A percentile compares a stretch with the other conserved stretches of the same genome.
phyloP scores from a whole-genome alignment of 2,329 filamentous ascomycete species.

The Colletotrichum musae region DNA sequence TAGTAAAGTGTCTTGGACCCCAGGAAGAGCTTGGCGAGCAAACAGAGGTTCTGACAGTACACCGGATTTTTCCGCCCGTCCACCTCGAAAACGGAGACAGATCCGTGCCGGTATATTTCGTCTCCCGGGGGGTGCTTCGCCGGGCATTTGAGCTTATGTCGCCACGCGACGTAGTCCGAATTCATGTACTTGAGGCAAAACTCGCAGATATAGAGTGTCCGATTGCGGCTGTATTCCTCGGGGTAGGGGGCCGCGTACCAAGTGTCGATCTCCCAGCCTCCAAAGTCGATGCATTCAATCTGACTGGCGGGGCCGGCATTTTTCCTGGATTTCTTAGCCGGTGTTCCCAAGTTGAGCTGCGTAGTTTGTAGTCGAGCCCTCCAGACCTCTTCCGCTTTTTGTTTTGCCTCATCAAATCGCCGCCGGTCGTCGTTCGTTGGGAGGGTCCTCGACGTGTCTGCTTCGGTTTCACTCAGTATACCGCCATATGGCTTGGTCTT shows the following conservation, averaged over 20 bases:
- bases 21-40: slow-evolving; percentile 96
- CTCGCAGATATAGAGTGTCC: slow-evolving; percentile 98
- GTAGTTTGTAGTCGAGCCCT: slow-evolving; percentile 73
- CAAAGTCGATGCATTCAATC: slow-evolving; percentile 99
- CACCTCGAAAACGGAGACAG: slow-evolving; percentile 96
- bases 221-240: slow-evolving; percentile 97
- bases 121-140: slow-evolving; percentile 97
- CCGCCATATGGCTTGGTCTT: slow-evolving; percentile 97
- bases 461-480: slow-evolving; percentile 89
- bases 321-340: slow-evolving; percentile 79
- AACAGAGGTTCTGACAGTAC: slow-evolving; percentile 98
- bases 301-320: slow-evolving; percentile 90
- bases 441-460: slow-evolving; percentile 90
- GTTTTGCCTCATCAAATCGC: slow-evolving; percentile 90
- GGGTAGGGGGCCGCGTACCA: slow-evolving; percentile 99
- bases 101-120: slow-evolving; percentile 94
- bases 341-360: slow-evolving; percentile 75
- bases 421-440: slow-evolving; percentile 85
- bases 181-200: slow-evolving; percentile 99
- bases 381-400: slow-evolving; percentile 94
- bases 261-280: slow-evolving; percentile 97
- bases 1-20: slow-evolving; percentile 99
- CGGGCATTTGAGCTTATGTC: slow-evolving; percentile 96
- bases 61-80: slow-evolving; percentile 97
- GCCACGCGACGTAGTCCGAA: slow-evolving; percentile 97